phyloP scores from a whole-genome alignment of 2,329 filamentous ascomycete genomes.

The Scedosporium dehoogii region DNA sequence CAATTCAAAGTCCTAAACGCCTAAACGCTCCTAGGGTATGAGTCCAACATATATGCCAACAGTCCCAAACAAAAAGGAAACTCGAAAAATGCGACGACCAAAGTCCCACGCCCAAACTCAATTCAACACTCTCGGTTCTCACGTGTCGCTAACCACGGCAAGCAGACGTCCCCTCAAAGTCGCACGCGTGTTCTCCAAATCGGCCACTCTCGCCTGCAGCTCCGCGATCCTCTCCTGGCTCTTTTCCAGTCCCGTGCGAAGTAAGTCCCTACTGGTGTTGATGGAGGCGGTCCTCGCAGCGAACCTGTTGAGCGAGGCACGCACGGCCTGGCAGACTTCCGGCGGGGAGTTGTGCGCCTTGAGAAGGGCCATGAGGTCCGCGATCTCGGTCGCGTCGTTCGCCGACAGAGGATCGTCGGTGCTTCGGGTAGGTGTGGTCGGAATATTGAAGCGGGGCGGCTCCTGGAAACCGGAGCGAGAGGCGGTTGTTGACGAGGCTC shows the following conservation, averaged over 20 bases:
- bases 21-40: neutral
- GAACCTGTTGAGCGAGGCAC: constrained; percentile 40
- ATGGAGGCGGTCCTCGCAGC: constrained; percentile 51
- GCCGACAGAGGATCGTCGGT: constrained; percentile 22
- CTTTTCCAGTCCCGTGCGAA: constrained; percentile 48
- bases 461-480: constrained; percentile 5
- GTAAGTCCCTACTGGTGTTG: constrained; percentile 54
- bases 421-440: constrained; percentile 11
- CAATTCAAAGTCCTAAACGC: neutral
- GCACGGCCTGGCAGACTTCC: constrained; percentile 26
- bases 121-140: neutral
- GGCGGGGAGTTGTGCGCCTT: constrained; percentile 29
- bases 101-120: neutral
- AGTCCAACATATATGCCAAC: neutral
- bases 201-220: constrained; percentile 25
- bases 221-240: constrained; percentile 41
- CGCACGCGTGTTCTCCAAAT: constrained; percentile 25
- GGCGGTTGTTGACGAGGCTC: constrained; percentile 11
- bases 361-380: constrained; percentile 41
- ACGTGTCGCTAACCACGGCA: neutral
- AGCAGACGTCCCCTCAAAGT: neutral
- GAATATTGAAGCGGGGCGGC: constrained; percentile 5
- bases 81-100: neutral
- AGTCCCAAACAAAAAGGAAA: too few relatives aligned
- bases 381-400: constrained; percentile 14